Base-by-base conservation (phyloP, 352 stramenopile genomes). In the Phytophthora litchii region DNA sequence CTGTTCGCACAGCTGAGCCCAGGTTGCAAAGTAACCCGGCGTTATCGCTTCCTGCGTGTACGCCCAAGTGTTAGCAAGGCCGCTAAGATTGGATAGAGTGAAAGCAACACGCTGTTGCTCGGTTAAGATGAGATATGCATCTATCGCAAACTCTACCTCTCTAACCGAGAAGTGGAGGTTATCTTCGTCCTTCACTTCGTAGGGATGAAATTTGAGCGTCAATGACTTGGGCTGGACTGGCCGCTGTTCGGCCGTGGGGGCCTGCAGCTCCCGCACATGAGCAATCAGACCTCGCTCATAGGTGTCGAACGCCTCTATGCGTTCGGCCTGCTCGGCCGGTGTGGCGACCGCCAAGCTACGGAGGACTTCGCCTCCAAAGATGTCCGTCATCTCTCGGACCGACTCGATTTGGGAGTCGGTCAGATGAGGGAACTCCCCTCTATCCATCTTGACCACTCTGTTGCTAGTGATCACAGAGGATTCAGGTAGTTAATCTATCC, bases 131-230 rank as follows among this genome's bases (percentile, higher is more conserved):
- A 45, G 36, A 5, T 16, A 40, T 1, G 49, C 40, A 0, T 19
- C 19, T 38, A 70, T 59, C 6, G 59, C 54, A 21, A 74, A 50
- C 20, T 74, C 59, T n/a, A 59, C 35, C 27, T 69, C 37, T 40
- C 48, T 29, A 11, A 46, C 23, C 59, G 59, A 70, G 25, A 65
- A 56, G 12, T 27, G 32, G 25, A 70, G 43, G 8, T 57, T 66
- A 17, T 65, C 47, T 12, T 17, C 36, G 25, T 62, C 50, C 34
- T 34, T 45, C 14, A 54, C 54, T 25, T 55, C 35, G 16, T 27
- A 27, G 5, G 23, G 23, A 5, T 27, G 3, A 27, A 5, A 3
- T 27, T 27, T 27, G 5, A 27, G 23, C 23, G 3, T 27, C 5
- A 27, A 5, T 5, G 23, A 5, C 23, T 43, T 38, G 17, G 34